Evolutionary conservation across 768 basidiomycete genomes (phyloP), one percentile per base, ranked within the genome.

Genomic region (Mycena rebaudengoi): DNA sequence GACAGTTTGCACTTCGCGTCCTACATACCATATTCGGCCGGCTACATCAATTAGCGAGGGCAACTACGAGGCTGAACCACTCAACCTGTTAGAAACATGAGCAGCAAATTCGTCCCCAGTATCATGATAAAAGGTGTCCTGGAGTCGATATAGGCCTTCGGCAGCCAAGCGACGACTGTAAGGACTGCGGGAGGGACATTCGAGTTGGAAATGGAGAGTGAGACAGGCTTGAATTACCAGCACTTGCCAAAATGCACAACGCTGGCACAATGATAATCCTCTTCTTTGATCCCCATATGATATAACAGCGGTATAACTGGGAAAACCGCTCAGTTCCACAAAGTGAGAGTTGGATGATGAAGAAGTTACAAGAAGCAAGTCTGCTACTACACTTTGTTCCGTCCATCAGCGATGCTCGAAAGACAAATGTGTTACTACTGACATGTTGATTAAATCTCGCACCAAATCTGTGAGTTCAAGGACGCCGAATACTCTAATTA

Each of bases 1-100:
- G 35, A 53, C 41, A 41, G 51, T 53, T n/a, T 39, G 35, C 39
- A 40, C 41, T 53, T 30, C 51, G 51, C 51, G 51, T 28, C 51
- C 51, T 53, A 25, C 25, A 53, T 53, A 53, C 51, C 51, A 53
- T 53, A 53, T 53, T 53, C 51, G 51, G 51, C 51, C 51, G 37
- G 37, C 51, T 53, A 40, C 39, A 53, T 53, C 35, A 29, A 53
- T 26, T 53, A 26, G 29, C 41, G 51, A 53, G 51, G 28, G 39
- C 35, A 40, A 53, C 28, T 53, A 53, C 35, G 41, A 28, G 37
- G 39, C 37, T 35, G 51, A 30, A 53, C 41, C 39, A 53, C 26
- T 53, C 37, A 53, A 53, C 51, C 51, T 53, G 51, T 53, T 53
- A 53, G 37, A 53, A 53, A 53, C 51, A 53, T 53, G 32, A 53